A percentile compares a stretch with the other conserved stretches of the same genome.
Conservation (phyloP, 495 filamentous ascomycete genomes). For the Evernia prunastri region DNA sequence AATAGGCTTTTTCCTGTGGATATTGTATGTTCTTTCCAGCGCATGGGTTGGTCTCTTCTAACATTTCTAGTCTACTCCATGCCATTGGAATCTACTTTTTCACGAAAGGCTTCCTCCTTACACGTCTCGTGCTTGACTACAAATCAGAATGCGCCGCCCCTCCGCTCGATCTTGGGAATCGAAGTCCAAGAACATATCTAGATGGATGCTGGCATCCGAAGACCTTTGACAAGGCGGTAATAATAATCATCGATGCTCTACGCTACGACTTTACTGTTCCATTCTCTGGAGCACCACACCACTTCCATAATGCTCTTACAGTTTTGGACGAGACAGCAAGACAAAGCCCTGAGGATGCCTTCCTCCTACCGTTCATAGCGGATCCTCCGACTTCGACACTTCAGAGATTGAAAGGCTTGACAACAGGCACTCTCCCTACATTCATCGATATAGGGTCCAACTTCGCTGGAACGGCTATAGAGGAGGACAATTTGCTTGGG, state of each 20-base stretch:
- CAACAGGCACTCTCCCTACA: constrained; percentile 89
- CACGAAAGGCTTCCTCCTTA: constrained; percentile 93
- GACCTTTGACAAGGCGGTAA: constrained; percentile 82
- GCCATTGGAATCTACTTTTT: constrained; percentile 81
- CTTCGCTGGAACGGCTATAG: constrained; percentile 93
- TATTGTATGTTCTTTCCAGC: constrained; percentile 31
- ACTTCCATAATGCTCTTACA: constrained; percentile 83
- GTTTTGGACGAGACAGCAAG: constrained; percentile 76
- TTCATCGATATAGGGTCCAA: constrained; percentile 92
- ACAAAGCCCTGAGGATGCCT: constrained; percentile 67
- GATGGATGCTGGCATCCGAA: constrained; percentile 93
- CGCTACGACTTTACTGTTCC: constrained; percentile 96
- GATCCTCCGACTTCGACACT: constrained; percentile 92
- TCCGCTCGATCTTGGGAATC: constrained; percentile 49
- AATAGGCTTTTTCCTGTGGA: constrained; percentile 43
- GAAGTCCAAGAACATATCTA: constrained; percentile 41
- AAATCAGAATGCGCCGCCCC: constrained; percentile 74
- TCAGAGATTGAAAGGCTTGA: constrained; percentile 87
- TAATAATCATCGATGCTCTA: constrained; percentile 88
- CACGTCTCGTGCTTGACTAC: constrained; percentile 79
- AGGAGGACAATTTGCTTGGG: constrained; percentile 89
- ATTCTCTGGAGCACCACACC: constrained; percentile 51
- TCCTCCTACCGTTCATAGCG: constrained; percentile 91
- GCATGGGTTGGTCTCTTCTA: constrained; percentile 13
- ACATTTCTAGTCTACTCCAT: constrained; percentile 57